These are phyloP conservation scores for Lepraria neglecta DNA, from an alignment of 495 filamentous ascomycete genomes.

Conservation along the genomic window DNA sequence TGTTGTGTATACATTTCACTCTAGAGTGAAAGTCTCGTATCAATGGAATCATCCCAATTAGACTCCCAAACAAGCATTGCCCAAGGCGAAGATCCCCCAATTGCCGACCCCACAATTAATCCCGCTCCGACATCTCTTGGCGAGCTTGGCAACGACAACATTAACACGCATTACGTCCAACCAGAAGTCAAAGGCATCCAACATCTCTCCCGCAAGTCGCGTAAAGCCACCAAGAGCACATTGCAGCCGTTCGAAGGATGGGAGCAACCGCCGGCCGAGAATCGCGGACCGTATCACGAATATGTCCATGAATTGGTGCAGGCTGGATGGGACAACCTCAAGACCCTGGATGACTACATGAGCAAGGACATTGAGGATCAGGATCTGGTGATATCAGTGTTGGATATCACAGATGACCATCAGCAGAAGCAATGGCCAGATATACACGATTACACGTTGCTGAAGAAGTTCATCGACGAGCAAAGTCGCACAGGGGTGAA, in stretches of 20 bases:
- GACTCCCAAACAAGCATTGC: not conserved
- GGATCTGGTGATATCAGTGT: constrained; percentile 25
- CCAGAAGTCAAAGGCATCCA: constrained; percentile 3
- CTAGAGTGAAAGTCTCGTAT: not conserved
- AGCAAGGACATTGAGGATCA: constrained; percentile 10
- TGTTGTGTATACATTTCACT: not conserved
- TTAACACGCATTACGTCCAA: constrained; percentile 3
- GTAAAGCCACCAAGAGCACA: constrained; percentile 3
- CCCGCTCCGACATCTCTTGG: not conserved
- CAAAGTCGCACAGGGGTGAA: constrained; percentile 8
- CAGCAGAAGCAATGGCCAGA: constrained; percentile 21
- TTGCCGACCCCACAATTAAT: not conserved
- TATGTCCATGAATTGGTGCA: constrained; percentile 26
- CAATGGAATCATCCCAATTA: not conserved
- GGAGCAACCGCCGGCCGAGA: constrained; percentile 6
- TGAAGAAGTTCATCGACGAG: constrained; percentile 21
- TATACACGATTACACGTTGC: constrained; percentile 18
- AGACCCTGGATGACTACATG: constrained; percentile 25
- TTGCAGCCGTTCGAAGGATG: constrained; percentile 21
- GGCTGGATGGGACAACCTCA: constrained; percentile 30
- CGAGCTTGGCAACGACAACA: constrained; percentile 1
- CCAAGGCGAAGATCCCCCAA: constrained; percentile 1
- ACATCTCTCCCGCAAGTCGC: constrained; percentile 6
- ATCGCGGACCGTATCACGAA: constrained; percentile 25
- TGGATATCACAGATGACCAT: constrained; percentile 23